Conservation (phyloP, 2,329 filamentous ascomycete genomes). For the Xylariaceae sp. region DNA sequence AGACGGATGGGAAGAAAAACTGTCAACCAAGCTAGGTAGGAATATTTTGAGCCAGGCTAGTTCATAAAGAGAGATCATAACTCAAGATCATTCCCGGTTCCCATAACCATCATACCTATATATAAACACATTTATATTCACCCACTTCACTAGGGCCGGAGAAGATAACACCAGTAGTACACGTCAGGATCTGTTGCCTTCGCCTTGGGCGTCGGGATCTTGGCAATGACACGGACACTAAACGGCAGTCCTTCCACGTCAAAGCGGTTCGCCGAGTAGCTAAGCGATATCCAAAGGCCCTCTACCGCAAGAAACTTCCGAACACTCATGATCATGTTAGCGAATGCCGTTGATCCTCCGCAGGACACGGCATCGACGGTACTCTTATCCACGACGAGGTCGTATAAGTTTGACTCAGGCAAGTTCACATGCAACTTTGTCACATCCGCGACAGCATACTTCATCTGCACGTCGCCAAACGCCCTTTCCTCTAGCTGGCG, state of each 20-base stretch:
- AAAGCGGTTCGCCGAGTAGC: constrained; percentile 53
- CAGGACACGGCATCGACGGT: constrained; percentile 57
- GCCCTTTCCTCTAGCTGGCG: constrained; percentile 45
- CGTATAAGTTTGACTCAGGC: constrained; percentile 37
- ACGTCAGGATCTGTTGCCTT: constrained; percentile 53
- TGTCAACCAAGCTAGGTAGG: too few species aligned
- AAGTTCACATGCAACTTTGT: constrained; percentile 43
- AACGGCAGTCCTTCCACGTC: constrained; percentile 47
- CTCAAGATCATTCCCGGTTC: too few species aligned
- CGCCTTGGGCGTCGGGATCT: constrained; percentile 49
- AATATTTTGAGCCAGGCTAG: too few species aligned
- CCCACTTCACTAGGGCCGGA: constrained; percentile 40
- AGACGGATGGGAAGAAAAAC: too few species aligned
- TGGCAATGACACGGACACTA: constrained; percentile 48
- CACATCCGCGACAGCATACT: constrained; percentile 53
- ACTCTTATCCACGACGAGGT: constrained; percentile 56
- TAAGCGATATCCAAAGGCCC: constrained; percentile 55
- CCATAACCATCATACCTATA: too few species aligned
- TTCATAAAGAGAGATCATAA: too few species aligned
- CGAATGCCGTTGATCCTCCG: constrained; percentile 46
- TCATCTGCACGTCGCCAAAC: constrained; percentile 53
- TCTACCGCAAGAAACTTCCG: constrained; percentile 42
- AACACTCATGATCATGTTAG: constrained; percentile 48
- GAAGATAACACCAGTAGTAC: constrained; percentile 52
- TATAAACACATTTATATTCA: not conserved